Base-by-base conservation (phyloP, 805 yeast genomes). In the Candida odintsovae region DNA sequence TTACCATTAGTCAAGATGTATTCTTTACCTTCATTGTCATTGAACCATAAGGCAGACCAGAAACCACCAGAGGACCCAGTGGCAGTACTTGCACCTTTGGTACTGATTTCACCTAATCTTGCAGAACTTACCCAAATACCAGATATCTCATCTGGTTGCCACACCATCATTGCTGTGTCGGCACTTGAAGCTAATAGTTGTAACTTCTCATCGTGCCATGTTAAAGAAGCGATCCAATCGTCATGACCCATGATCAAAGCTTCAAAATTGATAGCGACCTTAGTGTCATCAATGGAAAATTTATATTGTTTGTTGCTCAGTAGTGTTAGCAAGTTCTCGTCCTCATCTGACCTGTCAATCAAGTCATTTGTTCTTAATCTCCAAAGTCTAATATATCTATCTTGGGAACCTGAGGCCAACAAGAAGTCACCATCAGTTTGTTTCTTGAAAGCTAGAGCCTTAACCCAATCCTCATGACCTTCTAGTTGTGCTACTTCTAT, bases 401-500 rank as follows among this genome's bases (percentile, higher is more conserved):
- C 99, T 61, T 94, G 96, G 1, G 96, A 84, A 0, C 96, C 98
- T 46, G 86, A 79, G 6, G 98, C 98, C 23, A 94, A 69, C 3
- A 87, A 61, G 55, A 75, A 79, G 49, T 78, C 81, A 20, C 74
- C 78, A 7, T 70, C 71, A 0, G 65, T 63, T 18, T 68, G 72
- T 36, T 68, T 68, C 47, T 73, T 65, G 58, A 88, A 78, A 1
- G 81, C 74, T 26, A 94, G 66, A 13, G 88, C 74, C 60, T 86
- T 85, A 43, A 94, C 78, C 99, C 99, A 94, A 65, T 90, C 97
- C 65, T 94, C 99, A 63, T 94, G 99, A 5, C 99, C 99, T 23
- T 81, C 75, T 29, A 94, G 65, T 9, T 68, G 68, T 1, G 90
- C 85, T 26, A 72, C 69, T 44, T 67, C 69, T 9, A 56, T 44